Evolutionary conservation across 345 rosid genomes (phyloP).

Genomic region (Eucalyptus lansdowneana): DNA sequence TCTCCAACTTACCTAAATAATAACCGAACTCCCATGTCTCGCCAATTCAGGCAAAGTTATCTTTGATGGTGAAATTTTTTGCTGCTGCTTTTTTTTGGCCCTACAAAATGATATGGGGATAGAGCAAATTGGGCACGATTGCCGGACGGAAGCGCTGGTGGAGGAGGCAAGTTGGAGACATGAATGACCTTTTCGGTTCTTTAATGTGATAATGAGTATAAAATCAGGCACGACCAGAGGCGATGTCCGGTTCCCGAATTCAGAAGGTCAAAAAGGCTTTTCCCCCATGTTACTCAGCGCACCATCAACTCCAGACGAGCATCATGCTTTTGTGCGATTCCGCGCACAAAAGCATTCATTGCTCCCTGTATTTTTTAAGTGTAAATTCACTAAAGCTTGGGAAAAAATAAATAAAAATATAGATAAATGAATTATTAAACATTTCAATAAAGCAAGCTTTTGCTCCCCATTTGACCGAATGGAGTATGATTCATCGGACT

Average conservation of each 20-base stretch:
- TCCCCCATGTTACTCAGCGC: background rate
- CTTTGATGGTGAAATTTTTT: background rate
- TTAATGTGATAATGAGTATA: background rate
- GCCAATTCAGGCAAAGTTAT: background rate
- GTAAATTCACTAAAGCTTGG: background rate
- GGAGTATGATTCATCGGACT: background rate
- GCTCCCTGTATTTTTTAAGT: background rate
- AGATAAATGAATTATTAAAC: background rate
- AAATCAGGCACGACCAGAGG: background rate
- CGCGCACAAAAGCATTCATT: background rate
- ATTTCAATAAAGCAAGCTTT: background rate
- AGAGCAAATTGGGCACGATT: background rate
- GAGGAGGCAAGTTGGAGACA: background rate
- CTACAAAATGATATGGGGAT: background rate
- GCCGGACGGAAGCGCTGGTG: background rate
- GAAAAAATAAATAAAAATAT: background rate
- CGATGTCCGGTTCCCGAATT: background rate
- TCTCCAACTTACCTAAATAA: background rate
- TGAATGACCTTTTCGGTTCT: background rate
- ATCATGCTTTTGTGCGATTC: background rate
- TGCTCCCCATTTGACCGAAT: background rate
- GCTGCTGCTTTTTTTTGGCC: background rate
- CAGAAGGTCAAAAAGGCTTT: background rate
- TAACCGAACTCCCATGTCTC: background rate
- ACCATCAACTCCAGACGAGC: background rate